phyloP scores from a whole-genome alignment of 1,284 basidiomycete genomes.

The Athelia sp. region DNA sequence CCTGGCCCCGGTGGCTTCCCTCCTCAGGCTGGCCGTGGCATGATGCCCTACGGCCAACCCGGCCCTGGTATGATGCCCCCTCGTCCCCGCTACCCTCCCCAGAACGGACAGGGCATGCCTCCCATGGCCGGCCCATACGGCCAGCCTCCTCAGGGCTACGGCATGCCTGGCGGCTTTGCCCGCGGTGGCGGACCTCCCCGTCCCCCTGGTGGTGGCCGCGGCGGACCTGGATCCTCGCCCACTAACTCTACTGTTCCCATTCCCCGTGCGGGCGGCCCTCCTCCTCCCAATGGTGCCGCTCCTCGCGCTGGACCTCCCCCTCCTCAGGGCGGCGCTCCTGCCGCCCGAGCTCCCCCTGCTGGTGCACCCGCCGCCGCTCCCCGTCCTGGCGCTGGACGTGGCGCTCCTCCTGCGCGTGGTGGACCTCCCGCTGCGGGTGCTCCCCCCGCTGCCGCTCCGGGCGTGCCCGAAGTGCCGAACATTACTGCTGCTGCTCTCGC shows the following conservation, averaged over 20 bases:
- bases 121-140: slow-evolving; percentile 68
- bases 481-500: slow-evolving; percentile 61
- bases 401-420: slow-evolving; percentile 33
- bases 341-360: slow-evolving; percentile 37
- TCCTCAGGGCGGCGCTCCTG: slow-evolving; percentile 44
- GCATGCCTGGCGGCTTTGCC: slow-evolving; percentile 52
- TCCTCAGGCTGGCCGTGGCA: slow-evolving; percentile 73
- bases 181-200: slow-evolving; percentile 37
- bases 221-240: slow-evolving; percentile 57
- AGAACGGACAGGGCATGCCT: slow-evolving; percentile 69
- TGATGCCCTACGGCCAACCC: slow-evolving; percentile 81
- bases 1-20: slow-evolving; percentile 78
- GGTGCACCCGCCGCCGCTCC: slow-evolving; percentile 30
- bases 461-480: slow-evolving; percentile 36
- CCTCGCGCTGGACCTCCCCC: slow-evolving; percentile 40
- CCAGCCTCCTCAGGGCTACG: slow-evolving; percentile 66
- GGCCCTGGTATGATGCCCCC: slow-evolving; percentile 72
- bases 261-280: slow-evolving; percentile 50
- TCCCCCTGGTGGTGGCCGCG: slow-evolving; percentile 48
- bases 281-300: slow-evolving; percentile 46
- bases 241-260: slow-evolving; percentile 54
- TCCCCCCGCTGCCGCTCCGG: slow-evolving; percentile 29
- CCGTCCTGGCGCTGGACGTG: slow-evolving; percentile 31
- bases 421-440: slow-evolving; percentile 28
- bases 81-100: slow-evolving; percentile 76